Evolutionary conservation across 2,329 filamentous ascomycete genomes (phyloP).

Genomic region (Verruconis gallopava): DNA sequence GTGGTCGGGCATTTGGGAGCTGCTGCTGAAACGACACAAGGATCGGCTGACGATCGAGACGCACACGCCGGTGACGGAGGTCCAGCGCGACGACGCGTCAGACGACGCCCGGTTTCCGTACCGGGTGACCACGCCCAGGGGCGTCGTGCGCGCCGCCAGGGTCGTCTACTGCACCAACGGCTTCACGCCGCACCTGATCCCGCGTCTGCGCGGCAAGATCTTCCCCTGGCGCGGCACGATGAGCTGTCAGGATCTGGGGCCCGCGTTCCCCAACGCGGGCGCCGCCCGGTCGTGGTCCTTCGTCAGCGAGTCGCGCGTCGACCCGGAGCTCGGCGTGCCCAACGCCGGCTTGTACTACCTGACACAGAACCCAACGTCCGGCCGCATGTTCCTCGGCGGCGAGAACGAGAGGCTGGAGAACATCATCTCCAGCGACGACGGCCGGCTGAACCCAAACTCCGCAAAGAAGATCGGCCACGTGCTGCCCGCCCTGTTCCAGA

Average conservation of each 20-base stretch:
- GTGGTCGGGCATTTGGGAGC: background rate
- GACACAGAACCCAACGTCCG: background rate
- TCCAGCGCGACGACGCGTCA: background rate
- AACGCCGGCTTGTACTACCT: background rate
- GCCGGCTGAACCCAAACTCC: background rate
- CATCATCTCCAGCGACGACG: background rate
- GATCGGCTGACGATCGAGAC: background rate
- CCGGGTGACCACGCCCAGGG: background rate
- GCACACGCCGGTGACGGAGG: background rate
- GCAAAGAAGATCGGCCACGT: slow-evolving; percentile 1
- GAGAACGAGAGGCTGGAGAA: background rate
- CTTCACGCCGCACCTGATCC: background rate
- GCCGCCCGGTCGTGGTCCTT: background rate
- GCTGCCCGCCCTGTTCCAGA: background rate
- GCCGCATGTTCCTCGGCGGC: background rate
- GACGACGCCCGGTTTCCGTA: background rate
- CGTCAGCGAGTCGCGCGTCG: background rate
- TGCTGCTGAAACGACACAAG: background rate
- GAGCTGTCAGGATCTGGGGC: background rate
- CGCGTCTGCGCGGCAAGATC: background rate
- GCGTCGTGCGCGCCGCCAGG: background rate
- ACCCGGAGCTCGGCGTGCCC: background rate
- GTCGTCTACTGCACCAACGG: background rate
- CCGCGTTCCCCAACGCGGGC: background rate
- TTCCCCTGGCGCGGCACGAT: background rate